Evolutionary conservation across 768 basidiomycete genomes (phyloP).

Genomic region (Pleurotus giganteus): DNA sequence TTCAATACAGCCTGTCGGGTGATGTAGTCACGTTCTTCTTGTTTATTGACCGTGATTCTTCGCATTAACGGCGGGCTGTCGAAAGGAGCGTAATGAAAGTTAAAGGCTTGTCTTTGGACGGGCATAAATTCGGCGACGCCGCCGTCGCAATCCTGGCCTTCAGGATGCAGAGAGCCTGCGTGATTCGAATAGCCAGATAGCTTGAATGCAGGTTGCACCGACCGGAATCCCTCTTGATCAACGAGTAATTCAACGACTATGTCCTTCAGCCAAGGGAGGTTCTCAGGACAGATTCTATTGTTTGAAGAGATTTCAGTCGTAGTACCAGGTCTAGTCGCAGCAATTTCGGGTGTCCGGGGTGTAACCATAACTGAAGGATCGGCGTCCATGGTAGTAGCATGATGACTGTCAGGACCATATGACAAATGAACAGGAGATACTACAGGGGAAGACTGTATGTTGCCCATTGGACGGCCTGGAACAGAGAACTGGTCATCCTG

Average conservation of each 20-base stretch:
- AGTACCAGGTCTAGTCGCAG: constrained; percentile 13
- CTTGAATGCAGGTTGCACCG: constrained; percentile 55
- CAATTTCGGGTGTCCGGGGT: constrained; percentile 7
- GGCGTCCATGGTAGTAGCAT: too few species aligned
- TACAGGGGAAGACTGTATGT: too few species aligned
- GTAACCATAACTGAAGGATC: too few species aligned
- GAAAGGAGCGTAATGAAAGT: constrained; percentile 71
- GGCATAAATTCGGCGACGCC: constrained; percentile 69
- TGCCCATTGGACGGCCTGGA: too few species aligned
- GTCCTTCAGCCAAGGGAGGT: constrained; percentile 53
- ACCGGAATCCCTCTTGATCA: constrained; percentile 83
- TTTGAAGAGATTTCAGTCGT: constrained; percentile 14
- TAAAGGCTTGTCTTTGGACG: constrained; percentile 50
- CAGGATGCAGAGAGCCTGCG: constrained; percentile 22
- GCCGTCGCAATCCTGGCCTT: constrained; percentile 31
- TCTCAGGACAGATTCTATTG: constrained; percentile 27
- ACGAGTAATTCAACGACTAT: constrained; percentile 63
- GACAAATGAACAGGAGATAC: too few species aligned
- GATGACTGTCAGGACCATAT: too few species aligned
- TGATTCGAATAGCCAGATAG: constrained; percentile 48
- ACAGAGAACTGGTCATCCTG: too few species aligned
- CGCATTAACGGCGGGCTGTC: constrained; percentile 69
- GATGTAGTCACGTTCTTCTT: constrained; percentile 71
- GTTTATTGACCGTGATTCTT: constrained; percentile 62
- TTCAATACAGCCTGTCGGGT: constrained; percentile 71